Evolutionary conservation across 2,329 filamentous ascomycete genomes (phyloP), one percentile per base, ranked within the genome.

Genomic region (Westerdykella sp.): DNA sequence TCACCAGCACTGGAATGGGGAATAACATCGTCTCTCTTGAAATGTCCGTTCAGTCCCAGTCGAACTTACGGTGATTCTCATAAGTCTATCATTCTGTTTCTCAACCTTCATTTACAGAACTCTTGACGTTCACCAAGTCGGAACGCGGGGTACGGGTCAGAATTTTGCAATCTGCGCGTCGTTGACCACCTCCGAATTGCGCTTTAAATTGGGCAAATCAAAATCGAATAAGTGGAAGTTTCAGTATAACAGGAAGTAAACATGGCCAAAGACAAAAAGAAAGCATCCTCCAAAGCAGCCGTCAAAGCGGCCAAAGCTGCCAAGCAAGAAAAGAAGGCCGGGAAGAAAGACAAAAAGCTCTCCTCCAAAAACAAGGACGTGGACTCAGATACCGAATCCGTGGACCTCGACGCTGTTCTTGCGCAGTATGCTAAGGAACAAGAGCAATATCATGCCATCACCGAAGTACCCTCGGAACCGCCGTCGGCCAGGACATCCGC

Each of bases 401-500:
- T 93, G 12, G 93, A 97, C 68, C 78, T 98, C 31, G 93, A 98
- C 62, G 83, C 84, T 37, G 90, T 98, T 36, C 81, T 98, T 22
- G 90, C 91, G 37, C 87, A 95, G 66, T 97, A 95, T 69, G 86
- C 86, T 54, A 87, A 86, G 63, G 85, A 77, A 68, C 93, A 98
- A 72, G 91, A 95, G 60, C 85, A 87, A 60, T 96, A 95, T 62
- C 79, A 93, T 57, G 95, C 95, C 69, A 81, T 98, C 57, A 96
- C 91, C 4, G 93, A 98, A 71, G 77, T 79, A 2, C 73, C 83
- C 18, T 79, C 77, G 35, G 25, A 73, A 2, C 85, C 90, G 14
- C 93, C 93, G 1, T 80, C 81, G 42, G 79, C 89, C 16, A 81
- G 93, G 41, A 81, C 85, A 16, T 91, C 89, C 6, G 80, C 87